Evolutionary conservation across 2,329 filamentous ascomycete genomes (phyloP), one percentile per base, ranked within the genome.

Genomic region (Calonectria pteridis): DNA sequence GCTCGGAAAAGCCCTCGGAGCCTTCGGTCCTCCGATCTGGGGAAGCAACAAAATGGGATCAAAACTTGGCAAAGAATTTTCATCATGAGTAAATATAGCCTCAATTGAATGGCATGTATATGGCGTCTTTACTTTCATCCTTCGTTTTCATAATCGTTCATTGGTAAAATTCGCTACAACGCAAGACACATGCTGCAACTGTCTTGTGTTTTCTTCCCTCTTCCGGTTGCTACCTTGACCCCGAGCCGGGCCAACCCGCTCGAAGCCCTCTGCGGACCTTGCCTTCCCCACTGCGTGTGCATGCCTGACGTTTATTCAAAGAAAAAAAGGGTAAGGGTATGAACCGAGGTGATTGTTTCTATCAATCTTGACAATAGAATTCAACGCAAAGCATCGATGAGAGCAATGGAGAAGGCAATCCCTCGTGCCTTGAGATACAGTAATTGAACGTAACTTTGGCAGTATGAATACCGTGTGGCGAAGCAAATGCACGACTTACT

Each of bases 1-100:
- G 55, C 55, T 59, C 55, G 55, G 55, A 59, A 72, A 77, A 80
- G 77, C 76, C 75, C 79, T 81, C 79, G 79, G 80, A 81, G 77
- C 79, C 79, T 79, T 77, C 79, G 79, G 79, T 80, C 72, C 80
- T 80, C 74, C 79, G 79, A 59, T 59, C 53, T 58, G 53, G 53
- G 53, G 53, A 55, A 35, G n/a, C 16, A 53, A 11, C 31, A 58
- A 23, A 31, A 58, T 58, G 31, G 29, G 16, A 29, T 16, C 13
- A 16, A 51, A 53, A 43, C 50, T 29, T 53, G 50, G 26, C 50
- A 53, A 29, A 29, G 29, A 53, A 53, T 31, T 29, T 53, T 18
- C 28, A 53, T 53, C 50, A 53, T 53, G 50, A 20, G 20, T 53
- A 4, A 53, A 31, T 16, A 29, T 20, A 3, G 7, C 18, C 40